Conservation (phyloP, 192 early-diverging fungal species). For the Haplosporangium gracile region DNA sequence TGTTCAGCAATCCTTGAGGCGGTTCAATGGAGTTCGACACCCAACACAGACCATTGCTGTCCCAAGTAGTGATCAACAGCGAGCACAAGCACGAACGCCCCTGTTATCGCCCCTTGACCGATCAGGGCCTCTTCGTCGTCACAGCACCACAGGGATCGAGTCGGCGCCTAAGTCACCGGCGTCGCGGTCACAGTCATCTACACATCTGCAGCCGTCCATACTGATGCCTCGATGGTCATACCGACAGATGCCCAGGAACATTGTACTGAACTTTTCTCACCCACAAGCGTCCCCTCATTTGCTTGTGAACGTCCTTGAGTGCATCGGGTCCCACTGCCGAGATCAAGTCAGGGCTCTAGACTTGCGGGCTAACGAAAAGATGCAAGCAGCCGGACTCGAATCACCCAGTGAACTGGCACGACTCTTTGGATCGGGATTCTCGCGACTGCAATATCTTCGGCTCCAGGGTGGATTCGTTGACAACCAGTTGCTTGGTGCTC, state of each 20-base stretch:
- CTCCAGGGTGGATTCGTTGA: conserved; percentile 47
- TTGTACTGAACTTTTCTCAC: conserved; percentile 46
- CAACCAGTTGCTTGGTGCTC: conserved; percentile 37
- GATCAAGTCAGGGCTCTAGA: conserved; percentile 36
- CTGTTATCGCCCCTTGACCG: neutral
- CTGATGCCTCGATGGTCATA: conserved; percentile 27
- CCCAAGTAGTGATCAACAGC: neutral
- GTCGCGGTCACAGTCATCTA: neutral
- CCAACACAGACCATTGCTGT: neutral
- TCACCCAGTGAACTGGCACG: conserved; percentile 21
- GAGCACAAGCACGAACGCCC: too few relatives aligned
- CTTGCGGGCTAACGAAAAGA: conserved; percentile 46
- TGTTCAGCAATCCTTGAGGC: neutral
- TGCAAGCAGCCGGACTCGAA: conserved; percentile 28
- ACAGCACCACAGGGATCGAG: neutral
- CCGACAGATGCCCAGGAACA: conserved; percentile 15
- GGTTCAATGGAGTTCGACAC: neutral
- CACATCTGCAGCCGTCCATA: neutral
- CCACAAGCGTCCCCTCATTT: conserved; percentile 43
- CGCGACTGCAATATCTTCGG: conserved; percentile 21
- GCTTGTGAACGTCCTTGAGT: conserved; percentile 31
- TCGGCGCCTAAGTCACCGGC: neutral
- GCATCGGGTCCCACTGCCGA: conserved; percentile 3
- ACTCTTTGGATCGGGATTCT: conserved; percentile 38
- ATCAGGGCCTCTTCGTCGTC: neutral